These are phyloP conservation scores for Myxozyma geophila DNA, from an alignment of 805 yeast species.

Conservation along the genomic window DNA sequence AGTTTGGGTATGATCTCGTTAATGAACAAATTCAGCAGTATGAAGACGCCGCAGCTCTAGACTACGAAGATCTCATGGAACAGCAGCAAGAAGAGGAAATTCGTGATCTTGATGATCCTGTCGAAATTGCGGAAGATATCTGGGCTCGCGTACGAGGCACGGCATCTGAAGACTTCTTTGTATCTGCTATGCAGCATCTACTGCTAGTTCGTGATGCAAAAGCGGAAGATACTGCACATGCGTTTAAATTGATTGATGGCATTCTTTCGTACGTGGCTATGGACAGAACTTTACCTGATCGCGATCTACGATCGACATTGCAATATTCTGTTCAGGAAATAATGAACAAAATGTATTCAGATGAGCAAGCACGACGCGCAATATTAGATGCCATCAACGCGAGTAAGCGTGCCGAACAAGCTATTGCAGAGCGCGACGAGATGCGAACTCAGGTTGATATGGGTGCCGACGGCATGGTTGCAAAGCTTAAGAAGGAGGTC, in stretches of 20 bases:
- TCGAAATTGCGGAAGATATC: constrained; percentile 64
- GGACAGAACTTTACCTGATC: constrained; percentile 50
- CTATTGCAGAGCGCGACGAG: constrained; percentile 62
- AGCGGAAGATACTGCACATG: constrained; percentile 51
- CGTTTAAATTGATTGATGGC: constrained; percentile 66
- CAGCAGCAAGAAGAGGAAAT: constrained; percentile 51
- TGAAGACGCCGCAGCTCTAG: constrained; percentile 59
- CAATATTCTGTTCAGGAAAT: constrained; percentile 44
- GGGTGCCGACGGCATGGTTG: constrained; percentile 77
- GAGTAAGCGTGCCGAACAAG: constrained; percentile 58
- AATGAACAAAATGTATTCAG: constrained; percentile 74
- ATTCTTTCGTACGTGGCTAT: constrained; percentile 64
- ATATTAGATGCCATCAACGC: constrained; percentile 59
- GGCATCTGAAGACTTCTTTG: constrained; percentile 61
- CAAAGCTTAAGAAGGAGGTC: constrained; percentile 62
- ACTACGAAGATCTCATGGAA: constrained; percentile 53
- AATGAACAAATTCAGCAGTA: constrained; percentile 69
- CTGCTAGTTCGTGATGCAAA: constrained; percentile 53
- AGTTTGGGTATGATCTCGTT: constrained; percentile 61
- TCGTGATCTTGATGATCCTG: constrained; percentile 70
- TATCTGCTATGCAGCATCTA: constrained; percentile 69
- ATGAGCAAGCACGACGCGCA: constrained; percentile 82
- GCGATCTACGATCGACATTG: constrained; percentile 41
- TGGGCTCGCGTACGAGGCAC: constrained; percentile 63
- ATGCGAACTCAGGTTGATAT: constrained; percentile 67